Evolutionary conservation across 331 rosid species (phyloP).

Genomic region (Malus hybrid): DNA sequence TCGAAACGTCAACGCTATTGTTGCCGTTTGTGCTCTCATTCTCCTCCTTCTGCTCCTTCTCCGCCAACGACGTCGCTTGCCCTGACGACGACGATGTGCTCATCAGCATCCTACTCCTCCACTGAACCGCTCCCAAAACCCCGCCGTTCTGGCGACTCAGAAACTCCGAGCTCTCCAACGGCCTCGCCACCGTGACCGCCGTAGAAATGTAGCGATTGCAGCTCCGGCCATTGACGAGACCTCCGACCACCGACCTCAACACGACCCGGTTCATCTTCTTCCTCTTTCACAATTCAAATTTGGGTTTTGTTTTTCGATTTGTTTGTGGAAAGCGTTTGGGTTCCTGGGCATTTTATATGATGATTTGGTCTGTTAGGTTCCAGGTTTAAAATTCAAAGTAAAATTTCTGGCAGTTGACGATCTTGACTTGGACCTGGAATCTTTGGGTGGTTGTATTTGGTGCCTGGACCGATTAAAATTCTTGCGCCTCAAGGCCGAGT

Average conservation of each 20-base stretch:
- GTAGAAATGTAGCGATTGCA: conserved; percentile 10
- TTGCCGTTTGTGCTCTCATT: conserved; percentile 1
- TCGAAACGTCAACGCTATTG: conserved; percentile 15
- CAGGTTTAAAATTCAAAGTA: neutral
- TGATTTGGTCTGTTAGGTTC: neutral
- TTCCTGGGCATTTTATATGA: neutral
- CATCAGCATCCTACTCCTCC: conserved; percentile 27
- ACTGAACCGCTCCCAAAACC: neutral
- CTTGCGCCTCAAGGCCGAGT: neutral
- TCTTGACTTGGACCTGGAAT: neutral
- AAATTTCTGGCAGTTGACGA: neutral
- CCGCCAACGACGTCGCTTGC: conserved; percentile 17
- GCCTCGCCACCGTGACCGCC: conserved; percentile 14
- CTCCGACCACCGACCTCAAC: conserved; percentile 31
- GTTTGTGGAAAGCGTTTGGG: neutral
- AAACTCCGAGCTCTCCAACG: conserved; percentile 14
- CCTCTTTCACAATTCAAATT: neutral
- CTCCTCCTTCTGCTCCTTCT: neutral
- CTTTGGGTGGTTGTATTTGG: too few species aligned
- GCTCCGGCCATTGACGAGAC: conserved; percentile 21
- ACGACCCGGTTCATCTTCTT: conserved; percentile 36
- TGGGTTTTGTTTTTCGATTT: neutral
- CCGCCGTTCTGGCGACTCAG: conserved; percentile 14
- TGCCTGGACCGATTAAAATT: neutral
- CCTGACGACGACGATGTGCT: conserved; percentile 14